Evolutionary conservation across 2,329 filamentous ascomycete species (phyloP), one percentile per base, ranked within the genome.

Genomic region (Cyphellophora attinorum): DNA sequence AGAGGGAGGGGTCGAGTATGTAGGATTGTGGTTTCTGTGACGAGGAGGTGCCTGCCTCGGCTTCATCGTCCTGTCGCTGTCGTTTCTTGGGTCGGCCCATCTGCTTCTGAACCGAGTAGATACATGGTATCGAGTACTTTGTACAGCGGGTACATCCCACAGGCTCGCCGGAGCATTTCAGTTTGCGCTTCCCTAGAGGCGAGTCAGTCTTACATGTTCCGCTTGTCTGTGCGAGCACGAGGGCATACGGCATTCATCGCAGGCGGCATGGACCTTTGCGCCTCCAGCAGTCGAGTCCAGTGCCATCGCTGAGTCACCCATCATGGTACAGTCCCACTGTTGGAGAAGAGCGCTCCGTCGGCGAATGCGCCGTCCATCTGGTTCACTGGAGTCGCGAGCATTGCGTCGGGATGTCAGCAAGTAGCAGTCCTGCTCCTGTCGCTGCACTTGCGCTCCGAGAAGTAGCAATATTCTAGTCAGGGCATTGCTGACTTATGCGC

Each of bases 1-100:
- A 29, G 18, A 44, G 33, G 29, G 27, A 27, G 1, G 40, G 37
- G 30, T 47, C 40, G 13, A 41, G 41, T 5, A 21, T 33, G 5
- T 19, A 35, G 12, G 18, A 25, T 15, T 39, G 44, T 8, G 33
- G 33, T 13, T 33, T 29, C 8, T 29, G 13, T n/a, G 16, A 33
- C 15, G 6, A 11, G 5, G 25, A 11, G 11, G 37, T 27, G n/a
- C 13, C 21, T 5, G 12, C 13, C 11, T 15, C 13, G 19, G 6
- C 16, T 5, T 31, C 29, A 18, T 37, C 43, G 5, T 57, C 49
- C 25, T 52, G 49, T 25, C 50, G 47, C 32, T 54, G 55, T 40
- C 57, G 61, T 51, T 63, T 65, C 13, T 59, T 59, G 2, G 63
- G 63, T 11, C 63, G 53, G 16, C 63, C 63, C 63, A 67, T 67